phyloP scores from a whole-genome alignment of 1,284 basidiomycete genomes.

The Tilletia horrida region DNA sequence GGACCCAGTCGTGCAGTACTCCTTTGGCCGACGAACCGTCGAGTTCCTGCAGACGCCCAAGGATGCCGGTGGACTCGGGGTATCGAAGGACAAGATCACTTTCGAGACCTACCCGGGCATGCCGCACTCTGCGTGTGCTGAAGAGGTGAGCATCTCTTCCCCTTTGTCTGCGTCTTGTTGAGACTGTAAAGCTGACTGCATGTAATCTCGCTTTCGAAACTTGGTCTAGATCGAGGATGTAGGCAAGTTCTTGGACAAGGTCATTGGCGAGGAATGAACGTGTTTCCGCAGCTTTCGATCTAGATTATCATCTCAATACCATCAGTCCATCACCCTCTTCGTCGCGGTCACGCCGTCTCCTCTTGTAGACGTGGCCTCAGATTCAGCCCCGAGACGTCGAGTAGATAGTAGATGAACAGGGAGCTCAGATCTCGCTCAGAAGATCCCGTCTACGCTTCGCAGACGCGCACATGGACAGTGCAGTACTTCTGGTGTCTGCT shows the following conservation, averaged over 20 bases:
- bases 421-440: too few relatives aligned
- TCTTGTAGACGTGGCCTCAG: too few relatives aligned
- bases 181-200: slow-evolving; percentile 25
- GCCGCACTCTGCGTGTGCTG: slow-evolving; percentile 50
- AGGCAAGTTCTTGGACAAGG: slow-evolving; percentile 38
- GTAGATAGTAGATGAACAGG: too few relatives aligned
- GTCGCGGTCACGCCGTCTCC: too few relatives aligned
- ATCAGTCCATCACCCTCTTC: too few relatives aligned
- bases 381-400: too few relatives aligned
- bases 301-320: too few relatives aligned
- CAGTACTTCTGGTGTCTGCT: too few relatives aligned
- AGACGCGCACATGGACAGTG: too few relatives aligned
- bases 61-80: slow-evolving; percentile 27
- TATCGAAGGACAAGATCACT: slow-evolving; percentile 31
- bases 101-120: slow-evolving; percentile 46
- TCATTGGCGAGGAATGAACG: slow-evolving; percentile 23
- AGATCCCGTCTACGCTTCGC: too few relatives aligned
- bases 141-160: slow-evolving; percentile 31
- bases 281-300: too few relatives aligned
- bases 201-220: not conserved
- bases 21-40: slow-evolving; percentile 38
- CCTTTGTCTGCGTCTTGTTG: too few relatives aligned
- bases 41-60: slow-evolving; percentile 30
- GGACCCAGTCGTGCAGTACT: slow-evolving; percentile 47
- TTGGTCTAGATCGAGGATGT: slow-evolving; percentile 37